These are phyloP conservation scores for Tetradesmus obliquus DNA, from an alignment of 139 green algal genomes.

Conservation along the genomic window DNA sequence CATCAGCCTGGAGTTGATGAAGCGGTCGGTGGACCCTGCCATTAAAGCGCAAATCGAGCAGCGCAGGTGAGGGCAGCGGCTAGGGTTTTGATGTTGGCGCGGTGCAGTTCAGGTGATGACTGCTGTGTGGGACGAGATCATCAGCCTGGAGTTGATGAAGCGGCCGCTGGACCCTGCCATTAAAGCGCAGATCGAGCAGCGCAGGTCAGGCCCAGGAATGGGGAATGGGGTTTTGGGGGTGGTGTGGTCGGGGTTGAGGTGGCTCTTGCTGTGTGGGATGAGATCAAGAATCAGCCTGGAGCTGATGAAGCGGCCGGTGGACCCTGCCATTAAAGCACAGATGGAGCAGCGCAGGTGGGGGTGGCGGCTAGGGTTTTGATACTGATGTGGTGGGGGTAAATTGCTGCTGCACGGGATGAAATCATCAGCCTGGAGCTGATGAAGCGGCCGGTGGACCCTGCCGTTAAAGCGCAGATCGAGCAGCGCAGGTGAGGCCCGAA, in stretches of 20 bases:
- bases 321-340: not conserved
- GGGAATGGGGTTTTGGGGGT: not conserved
- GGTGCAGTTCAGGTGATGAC: too few relatives aligned
- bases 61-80: not conserved
- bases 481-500: not conserved
- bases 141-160: conserved; percentile 19
- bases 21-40: not conserved
- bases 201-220: not conserved
- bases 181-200: not conserved
- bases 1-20: conserved; percentile 4
- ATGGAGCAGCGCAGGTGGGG: not conserved
- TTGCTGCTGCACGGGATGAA: not conserved
- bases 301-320: conserved; percentile 5
- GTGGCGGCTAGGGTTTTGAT: too few relatives aligned
- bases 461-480: not conserved
- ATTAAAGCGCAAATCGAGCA: not conserved
- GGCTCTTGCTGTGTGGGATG: not conserved
- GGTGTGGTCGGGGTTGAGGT: too few relatives aligned
- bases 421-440: conserved; percentile 10
- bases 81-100: too few relatives aligned
- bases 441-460: conserved; percentile 7
- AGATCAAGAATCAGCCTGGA: not conserved
- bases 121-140: not conserved
- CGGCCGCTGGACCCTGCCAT: not conserved
- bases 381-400: too few relatives aligned